Evolutionary conservation across 2,329 filamentous ascomycete genomes (phyloP), one percentile per base, ranked within the genome.

Genomic region (Fusarium ramigenum): DNA sequence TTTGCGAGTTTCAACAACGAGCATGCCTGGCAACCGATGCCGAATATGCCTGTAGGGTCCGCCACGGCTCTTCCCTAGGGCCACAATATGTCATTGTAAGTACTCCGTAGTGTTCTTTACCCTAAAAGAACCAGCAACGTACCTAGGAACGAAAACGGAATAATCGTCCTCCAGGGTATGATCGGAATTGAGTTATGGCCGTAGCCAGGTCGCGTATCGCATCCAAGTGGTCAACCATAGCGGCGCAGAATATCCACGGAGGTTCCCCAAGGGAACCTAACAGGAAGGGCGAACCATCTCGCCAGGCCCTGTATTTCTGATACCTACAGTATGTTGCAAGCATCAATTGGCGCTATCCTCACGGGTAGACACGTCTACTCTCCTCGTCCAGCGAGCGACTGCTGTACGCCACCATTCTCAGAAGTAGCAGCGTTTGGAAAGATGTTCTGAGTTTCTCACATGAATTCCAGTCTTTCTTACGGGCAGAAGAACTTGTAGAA

Each of bases 161-260:
- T 72, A 89, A 88, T 88, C 91, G 87, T 89, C 90, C 90, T 88
- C 89, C 63, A 88, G 87, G 91, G 91, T 93, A 88, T 93, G 90
- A 93, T 93, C 92, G 90, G 91, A 93, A 93, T 94, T 90, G 91
- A 93, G 93, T 93, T 85, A 70, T 68, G 57, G 60, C 66, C 60
- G 9, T 40, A 34, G 57, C 79, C 70, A 94, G 89, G 92, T 92
- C 89, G 92, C 92, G 91, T 93, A 95, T 95, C 93, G 93, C 92
- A 95, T 93, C 95, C 87, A 93, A 93, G 92, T 94, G 91, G 34
- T 91, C 87, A 74, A 81, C 85, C 90, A 94, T 93, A 91, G 95
- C 94, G 93, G 94, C 92, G 92, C 89, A 94, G 92, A 91, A 94
- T 94, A 92, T 94, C 92, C 92, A 91, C 92, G 93, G 93, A 87